Base-by-base conservation (phyloP, 108 stramenopile species). In the Mediolabrus comicus region DNA sequence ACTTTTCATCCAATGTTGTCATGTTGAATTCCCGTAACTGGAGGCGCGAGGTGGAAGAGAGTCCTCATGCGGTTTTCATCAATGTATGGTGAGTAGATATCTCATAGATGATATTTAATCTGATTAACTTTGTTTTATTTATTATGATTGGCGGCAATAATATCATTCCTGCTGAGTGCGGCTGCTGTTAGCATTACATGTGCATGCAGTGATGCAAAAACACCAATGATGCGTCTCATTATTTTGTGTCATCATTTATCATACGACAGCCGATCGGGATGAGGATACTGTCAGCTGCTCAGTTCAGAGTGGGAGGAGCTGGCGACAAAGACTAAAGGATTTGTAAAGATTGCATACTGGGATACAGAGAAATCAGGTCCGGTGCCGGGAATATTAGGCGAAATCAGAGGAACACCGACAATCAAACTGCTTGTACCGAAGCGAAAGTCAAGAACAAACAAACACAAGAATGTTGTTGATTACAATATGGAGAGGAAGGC, bases 261-360 rank as follows among this genome's bases (percentile, higher is more conserved):
- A 60, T 24, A 34, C 36, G 41, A 8, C 32, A 76, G 67, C 43
- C 86, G 84, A 53, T 60, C 69, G 14, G 86, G 84, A 74, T 88
- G 87, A 88, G 87, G 87, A 55, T 85, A 88, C 77, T 88, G 87
- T 83, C 84, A 85, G 73, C 87, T 72, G 68, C 78, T 88, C 25
- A 81, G 62, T 67, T 81, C 76, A 31, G 78, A 87, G 65, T 87
- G 87, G 87, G 87, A 87, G 71, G 72, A 87, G 87, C 65, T 87
- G 77, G 87, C 87, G 46, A 57, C 56, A 3, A 69, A 71, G 29
- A 65, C 67, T 17, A 85, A 81, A 53, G 84, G 87, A 4, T 63
- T 68, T n/a, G 84, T 81, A 8, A 86, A 81, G 46, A 74, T 86
- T 54, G 87, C 83, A 16, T 86, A 88, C 62, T 88, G 87, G 85